Evolutionary conservation across 2,329 filamentous ascomycete genomes (phyloP), one percentile per base, ranked within the genome.

Genomic region (Sporothrix humicola): DNA sequence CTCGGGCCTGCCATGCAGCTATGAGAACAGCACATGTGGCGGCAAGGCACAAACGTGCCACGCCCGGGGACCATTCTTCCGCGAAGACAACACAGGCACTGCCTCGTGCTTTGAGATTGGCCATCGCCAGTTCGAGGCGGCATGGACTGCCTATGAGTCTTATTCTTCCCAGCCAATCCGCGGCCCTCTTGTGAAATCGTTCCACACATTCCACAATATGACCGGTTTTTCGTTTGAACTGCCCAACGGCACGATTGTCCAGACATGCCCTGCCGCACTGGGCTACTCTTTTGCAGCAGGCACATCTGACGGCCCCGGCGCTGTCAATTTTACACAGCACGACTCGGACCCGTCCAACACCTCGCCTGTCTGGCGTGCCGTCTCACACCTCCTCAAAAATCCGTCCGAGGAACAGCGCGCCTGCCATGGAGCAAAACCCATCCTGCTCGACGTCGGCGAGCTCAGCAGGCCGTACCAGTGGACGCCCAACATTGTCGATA

Each of bases 241-340:
- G 5, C 86, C 89, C 2, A 94, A 97, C 78, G 92, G 92, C 71
- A 90, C 89, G 1, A 82, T 84, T 66, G 92, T 91, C 23, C 86
- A 85, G 54, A 97, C 94, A 0, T 97, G 95, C 78, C 91, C 94
- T 17, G 94, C 94, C 0, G 94, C 94, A 0, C 84, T 98, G 72
- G 95, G 95, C 2, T 95, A 95, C 80, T 93, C 92, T 0, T 98
- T 98, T 79, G 94, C 94, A 0, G 95, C 92, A 3, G 95, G 95
- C 23, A 98, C 95, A 0, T 93, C 93, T 0, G 95, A 98, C 78
- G 93, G 95, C 0, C 94, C 95, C 0, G 95, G 95, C 1, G 89
- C 89, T 0, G 96, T 97, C 78, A 95, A 97, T 83, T 97, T 97
- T 80, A 96, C 93, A 1, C 95, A 98, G 79, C 95, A 94, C 76